These are phyloP conservation scores for Flaveria trinervia DNA, from an alignment of 129 eudicot species.

Conservation along the genomic window DNA sequence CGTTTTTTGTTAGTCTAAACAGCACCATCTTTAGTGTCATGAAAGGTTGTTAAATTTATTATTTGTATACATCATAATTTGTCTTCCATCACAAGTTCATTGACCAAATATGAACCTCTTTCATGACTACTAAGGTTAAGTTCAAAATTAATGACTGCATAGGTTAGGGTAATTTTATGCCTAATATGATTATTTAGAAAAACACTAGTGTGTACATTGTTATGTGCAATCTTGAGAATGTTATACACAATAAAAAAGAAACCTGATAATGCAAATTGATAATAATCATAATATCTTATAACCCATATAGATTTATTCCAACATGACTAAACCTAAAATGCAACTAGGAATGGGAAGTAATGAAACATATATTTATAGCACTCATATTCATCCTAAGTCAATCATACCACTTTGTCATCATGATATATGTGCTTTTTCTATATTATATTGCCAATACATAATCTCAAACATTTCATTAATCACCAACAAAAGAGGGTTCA, in stretches of 20 bases:
- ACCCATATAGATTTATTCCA: background rate
- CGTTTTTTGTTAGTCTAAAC: slow-evolving; percentile 62
- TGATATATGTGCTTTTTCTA: background rate
- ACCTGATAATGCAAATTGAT: background rate
- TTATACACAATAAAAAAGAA: background rate
- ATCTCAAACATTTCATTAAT: background rate
- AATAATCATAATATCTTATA: background rate
- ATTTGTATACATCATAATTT: slow-evolving; percentile 13
- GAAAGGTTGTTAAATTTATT: slow-evolving; percentile 59
- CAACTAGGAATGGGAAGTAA: background rate
- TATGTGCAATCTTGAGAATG: background rate
- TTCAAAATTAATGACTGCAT: background rate
- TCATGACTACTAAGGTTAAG: background rate
- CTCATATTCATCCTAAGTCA: background rate
- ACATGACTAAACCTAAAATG: slow-evolving; percentile 8
- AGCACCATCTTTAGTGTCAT: slow-evolving; percentile 56
- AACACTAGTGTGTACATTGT: background rate
- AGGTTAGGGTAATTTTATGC: background rate
- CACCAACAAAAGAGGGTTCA: background rate
- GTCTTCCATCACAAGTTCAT: slow-evolving; percentile 5
- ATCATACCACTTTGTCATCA: background rate
- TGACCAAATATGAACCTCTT: background rate
- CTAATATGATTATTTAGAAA: slow-evolving; percentile 13
- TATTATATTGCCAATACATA: background rate
- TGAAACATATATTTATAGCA: background rate